phyloP scores from a whole-genome alignment of 2,329 filamentous ascomycete genomes.

The Neofusicoccum umdonicola region DNA sequence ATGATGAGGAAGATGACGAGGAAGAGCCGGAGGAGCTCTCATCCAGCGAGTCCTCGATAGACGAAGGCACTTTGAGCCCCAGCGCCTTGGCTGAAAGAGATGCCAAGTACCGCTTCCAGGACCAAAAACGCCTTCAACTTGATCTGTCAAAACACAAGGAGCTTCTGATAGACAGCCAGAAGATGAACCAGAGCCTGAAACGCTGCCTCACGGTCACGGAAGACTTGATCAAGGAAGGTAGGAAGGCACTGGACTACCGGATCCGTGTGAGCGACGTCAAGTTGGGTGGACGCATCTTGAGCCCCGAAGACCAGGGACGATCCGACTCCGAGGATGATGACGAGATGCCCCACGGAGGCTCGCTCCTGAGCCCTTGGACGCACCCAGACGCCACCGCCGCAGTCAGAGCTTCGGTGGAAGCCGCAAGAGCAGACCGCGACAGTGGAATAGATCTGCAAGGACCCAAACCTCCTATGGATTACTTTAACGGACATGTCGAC shows the following conservation, averaged over 20 bases:
- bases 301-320: slow-evolving; percentile 56
- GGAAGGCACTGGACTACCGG: slow-evolving; percentile 79
- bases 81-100: slow-evolving; percentile 43
- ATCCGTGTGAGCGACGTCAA: slow-evolving; percentile 77
- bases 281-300: slow-evolving; percentile 76
- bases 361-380: slow-evolving; percentile 38
- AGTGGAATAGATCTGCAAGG: slow-evolving; percentile 36
- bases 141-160: slow-evolving; percentile 89
- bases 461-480: slow-evolving; percentile 2
- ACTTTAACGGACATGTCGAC: not conserved
- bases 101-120: slow-evolving; percentile 61
- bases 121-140: slow-evolving; percentile 78
- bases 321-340: slow-evolving; percentile 38
- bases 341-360: slow-evolving; percentile 25
- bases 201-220: slow-evolving; percentile 88
- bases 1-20: slow-evolving; percentile 38
- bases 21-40: slow-evolving; percentile 45
- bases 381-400: slow-evolving; percentile 25
- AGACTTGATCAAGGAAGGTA: slow-evolving; percentile 82
- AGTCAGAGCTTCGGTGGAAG: slow-evolving; percentile 13
- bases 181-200: slow-evolving; percentile 92
- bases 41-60: slow-evolving; percentile 50
- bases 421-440: slow-evolving; percentile 34
- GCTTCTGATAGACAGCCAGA: slow-evolving; percentile 83
- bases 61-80: slow-evolving; percentile 48